Conservation (phyloP, 768 basidiomycete species). For the Sporobolomyces phaffii region DNA sequence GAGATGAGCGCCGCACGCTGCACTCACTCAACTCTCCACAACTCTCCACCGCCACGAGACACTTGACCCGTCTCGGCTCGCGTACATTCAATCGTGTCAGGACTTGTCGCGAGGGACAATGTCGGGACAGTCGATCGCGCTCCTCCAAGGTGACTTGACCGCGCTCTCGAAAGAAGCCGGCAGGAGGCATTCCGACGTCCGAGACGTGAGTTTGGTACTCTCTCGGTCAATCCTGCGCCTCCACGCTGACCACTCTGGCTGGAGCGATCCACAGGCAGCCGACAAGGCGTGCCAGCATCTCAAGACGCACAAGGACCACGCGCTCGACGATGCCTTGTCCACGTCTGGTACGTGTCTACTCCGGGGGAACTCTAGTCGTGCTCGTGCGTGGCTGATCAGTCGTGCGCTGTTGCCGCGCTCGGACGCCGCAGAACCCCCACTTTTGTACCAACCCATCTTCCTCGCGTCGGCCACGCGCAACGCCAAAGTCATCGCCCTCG, state of each 20-base stretch:
- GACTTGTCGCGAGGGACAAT: background rate
- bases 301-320: conserved; percentile 18
- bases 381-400: too few relatives aligned
- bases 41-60: too few relatives aligned
- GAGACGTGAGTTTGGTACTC: conserved; percentile 12
- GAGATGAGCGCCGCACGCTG: too few relatives aligned
- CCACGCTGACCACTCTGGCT: background rate
- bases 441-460: conserved; percentile 74
- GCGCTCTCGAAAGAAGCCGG: conserved; percentile 31
- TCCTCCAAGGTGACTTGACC: conserved; percentile 1
- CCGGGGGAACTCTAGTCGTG: too few relatives aligned
- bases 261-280: conserved; percentile 10
- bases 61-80: too few relatives aligned
- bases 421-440: background rate
- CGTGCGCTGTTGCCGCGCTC: too few relatives aligned
- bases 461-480: conserved; percentile 91
- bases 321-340: background rate
- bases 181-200: conserved; percentile 23
- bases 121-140: background rate
- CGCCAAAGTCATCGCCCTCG: conserved; percentile 87
- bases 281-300: conserved; percentile 30
- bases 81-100: too few relatives aligned
- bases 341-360: background rate
- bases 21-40: too few relatives aligned
- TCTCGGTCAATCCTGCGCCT: background rate